These are phyloP conservation scores for Sparassis latifolia DNA, from an alignment of 1,284 basidiomycete genomes.

Conservation along the genomic window DNA sequence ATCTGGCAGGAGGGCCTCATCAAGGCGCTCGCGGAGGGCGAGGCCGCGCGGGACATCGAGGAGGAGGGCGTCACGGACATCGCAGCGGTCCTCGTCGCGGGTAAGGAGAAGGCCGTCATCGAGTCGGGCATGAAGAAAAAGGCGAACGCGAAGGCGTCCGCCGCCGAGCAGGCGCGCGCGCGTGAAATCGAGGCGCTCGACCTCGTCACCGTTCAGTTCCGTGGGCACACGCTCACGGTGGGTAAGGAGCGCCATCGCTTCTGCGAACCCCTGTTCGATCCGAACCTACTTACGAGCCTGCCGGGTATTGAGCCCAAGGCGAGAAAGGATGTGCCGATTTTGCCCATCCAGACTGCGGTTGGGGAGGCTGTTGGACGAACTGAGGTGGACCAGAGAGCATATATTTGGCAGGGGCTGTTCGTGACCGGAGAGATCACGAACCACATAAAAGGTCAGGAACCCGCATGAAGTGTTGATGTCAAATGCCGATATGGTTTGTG, in stretches of 20 bases:
- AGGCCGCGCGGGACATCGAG: conserved; percentile 46
- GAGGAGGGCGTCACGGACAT: conserved; percentile 85
- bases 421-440: conserved; percentile 79
- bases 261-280: conserved; percentile 86
- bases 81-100: conserved; percentile 74
- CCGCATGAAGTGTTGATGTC: conserved; percentile 1
- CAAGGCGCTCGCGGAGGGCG: conserved; percentile 67
- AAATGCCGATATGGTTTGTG: conserved; percentile 1
- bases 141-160: conserved; percentile 67
- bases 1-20: conserved; percentile 58
- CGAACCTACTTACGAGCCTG: conserved; percentile 40
- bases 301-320: conserved; percentile 15
- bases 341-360: conserved; percentile 57
- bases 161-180: conserved; percentile 74
- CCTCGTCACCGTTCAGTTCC: conserved; percentile 69
- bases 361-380: conserved; percentile 51
- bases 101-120: conserved; percentile 76
- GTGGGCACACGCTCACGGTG: conserved; percentile 65
- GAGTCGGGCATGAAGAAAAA: conserved; percentile 76
- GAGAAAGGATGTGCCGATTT: conserved; percentile 22
- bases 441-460: conserved; percentile 64
- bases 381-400: conserved; percentile 61
- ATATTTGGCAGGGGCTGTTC: conserved; percentile 77
- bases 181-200: conserved; percentile 79
- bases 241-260: conserved; percentile 87